Base-by-base conservation (phyloP, 495 filamentous ascomycete species). In the Penicillium angulare region DNA sequence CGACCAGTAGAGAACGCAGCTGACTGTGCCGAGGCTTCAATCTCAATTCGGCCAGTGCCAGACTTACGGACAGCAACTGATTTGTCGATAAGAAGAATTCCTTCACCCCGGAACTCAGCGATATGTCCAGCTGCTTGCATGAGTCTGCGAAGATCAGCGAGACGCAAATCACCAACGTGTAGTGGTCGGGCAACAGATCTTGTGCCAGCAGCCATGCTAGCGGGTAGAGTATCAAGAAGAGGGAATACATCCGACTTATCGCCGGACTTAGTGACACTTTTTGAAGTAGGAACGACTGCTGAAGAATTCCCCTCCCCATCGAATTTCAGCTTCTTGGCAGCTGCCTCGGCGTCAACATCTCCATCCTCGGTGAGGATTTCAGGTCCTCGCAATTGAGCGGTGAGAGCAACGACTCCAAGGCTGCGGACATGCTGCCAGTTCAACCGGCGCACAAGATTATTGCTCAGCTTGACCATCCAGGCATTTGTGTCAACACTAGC, bases 401-500 rank as follows among this genome's bases (percentile, higher is more conserved):
- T 92, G 32, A 97, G 71, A 6, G 89, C 91, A 22, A 95, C 92
- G 34, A 99, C 88, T 32, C 90, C 90, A 6, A 97, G 73, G 5
- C 86, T 90, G 53, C 86, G 81, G 41, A 97, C 90, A 45, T 91
- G 89, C 75, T 97, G 95, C 93, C 95, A 97, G 62, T 88, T 89
- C 18, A 99, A 73, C 20, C 86, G 81, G 57, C 86, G 86, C 24
- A 93, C 85, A 21, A 99, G 81, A 33, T 79, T 72, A 50, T 91
- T 88, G 48, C 87, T 89, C 23, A 99, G 78, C 60, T 90, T 96
- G 42, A 97, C 87, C 22, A 86, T 85, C 93, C 93, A 99, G 18
- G 93, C 92, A 64, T 97, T 97, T 6, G 92, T 97, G 59, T 99
- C 93, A 31, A 97, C 92, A 57, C 91, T 96, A 12, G 92, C 93